Evolutionary conservation across 805 yeast genomes (phyloP), one percentile per base, ranked within the genome.

Genomic region (Yarrowia sp.): DNA sequence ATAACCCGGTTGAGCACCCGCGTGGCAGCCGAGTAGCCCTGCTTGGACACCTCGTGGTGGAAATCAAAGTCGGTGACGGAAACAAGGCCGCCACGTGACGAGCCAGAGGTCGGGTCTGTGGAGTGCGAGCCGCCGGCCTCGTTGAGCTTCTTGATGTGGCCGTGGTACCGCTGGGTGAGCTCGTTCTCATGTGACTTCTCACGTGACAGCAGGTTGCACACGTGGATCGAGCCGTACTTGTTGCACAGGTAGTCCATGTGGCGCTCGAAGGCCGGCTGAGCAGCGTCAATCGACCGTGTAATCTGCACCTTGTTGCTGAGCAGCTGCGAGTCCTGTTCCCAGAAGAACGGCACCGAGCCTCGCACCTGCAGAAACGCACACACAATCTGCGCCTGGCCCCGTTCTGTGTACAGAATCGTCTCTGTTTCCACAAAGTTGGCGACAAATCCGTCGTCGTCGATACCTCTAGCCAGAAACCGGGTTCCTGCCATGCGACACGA

Each of bases 401-500:
- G 39, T 13, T 61, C 66, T 80, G 81, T 73, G 74, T 85, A 84
- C 75, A 88, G 80, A 40, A 95, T 88, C 46, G 91, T 84, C 76
- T 95, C 99, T 0, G 98, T 92, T 74, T 92, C 97, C 36, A 92
- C 97, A 76, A 90, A 95, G 77, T 95, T 95, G 56, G 99, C 97
- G 39, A 94, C 99, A 76, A 92, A 86, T 9, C 97, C 96, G 69
- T 91, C 91, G 75, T 92, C 98, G 77, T 95, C 98, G 40, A 93
- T 88, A 68, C 99, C 99, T 77, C 99, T 84, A 5, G 96, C 93
- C 76, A 91, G 91, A 78, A 86, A 95, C 72, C 99, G 83, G 0
- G 99, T 96, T 5, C 99, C 99, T 1, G 99, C 99, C 68, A 98
- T 81, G 75, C 88, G 88, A 92, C 98, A 95, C n/a, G 96, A 90